Evolutionary conservation across 2,329 filamentous ascomycete genomes (phyloP).

Genomic region (Niveomyces coronatus): DNA sequence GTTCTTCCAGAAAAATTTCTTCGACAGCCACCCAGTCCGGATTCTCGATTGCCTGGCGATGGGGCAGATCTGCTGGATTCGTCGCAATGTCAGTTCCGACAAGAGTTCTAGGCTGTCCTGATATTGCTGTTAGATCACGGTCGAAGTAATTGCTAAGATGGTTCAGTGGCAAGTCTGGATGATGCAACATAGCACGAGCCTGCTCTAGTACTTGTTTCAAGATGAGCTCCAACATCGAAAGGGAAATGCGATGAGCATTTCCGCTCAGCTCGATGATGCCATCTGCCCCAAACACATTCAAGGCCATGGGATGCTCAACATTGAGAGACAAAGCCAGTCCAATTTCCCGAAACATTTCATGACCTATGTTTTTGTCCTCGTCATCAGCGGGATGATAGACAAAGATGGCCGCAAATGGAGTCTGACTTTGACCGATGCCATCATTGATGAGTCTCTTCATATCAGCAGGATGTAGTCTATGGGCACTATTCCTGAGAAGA

Average conservation of each 20-base stretch:
- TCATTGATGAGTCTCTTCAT: constrained; percentile 15
- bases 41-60: constrained; percentile 32
- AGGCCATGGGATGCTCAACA: constrained; percentile 30
- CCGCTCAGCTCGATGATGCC: constrained; percentile 15
- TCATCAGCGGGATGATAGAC: constrained; percentile 15
- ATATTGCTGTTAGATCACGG: constrained; percentile 10
- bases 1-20: constrained; percentile 26
- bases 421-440: constrained; percentile 11
- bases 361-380: not conserved
- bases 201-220: constrained; percentile 15
- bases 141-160: constrained; percentile 10
- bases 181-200: constrained; percentile 9
- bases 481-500: constrained; percentile 7
- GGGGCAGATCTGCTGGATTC: constrained; percentile 20
- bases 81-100: no score
- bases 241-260: constrained; percentile 13
- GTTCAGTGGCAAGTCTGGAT: constrained; percentile 11
- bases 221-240: constrained; percentile 14
- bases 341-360: constrained; percentile 17
- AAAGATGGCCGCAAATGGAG: constrained; percentile 16
- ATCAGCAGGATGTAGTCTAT: constrained; percentile 16
- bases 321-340: constrained; percentile 23
- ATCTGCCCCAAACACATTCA: constrained; percentile 24
- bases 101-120: no score
- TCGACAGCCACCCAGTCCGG: constrained; percentile 48